Percentiles rank a stretch among this genome's conserved stretches.
phyloP scores from a whole-genome alignment of 176 grass and related monocot species.

The Zea luxurians region DNA sequence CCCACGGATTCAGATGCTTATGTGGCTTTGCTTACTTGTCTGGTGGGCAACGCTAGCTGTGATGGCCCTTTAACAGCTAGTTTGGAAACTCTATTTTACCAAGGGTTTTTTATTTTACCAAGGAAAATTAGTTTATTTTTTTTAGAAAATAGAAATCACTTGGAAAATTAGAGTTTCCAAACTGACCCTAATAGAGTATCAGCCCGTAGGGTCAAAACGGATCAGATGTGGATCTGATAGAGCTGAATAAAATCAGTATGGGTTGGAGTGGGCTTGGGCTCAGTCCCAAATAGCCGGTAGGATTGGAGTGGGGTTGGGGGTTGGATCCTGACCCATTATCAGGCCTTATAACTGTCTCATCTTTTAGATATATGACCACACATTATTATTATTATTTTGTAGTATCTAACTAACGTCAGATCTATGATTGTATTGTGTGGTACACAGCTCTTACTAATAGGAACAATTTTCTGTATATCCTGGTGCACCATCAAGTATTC shows the following conservation, averaged over 20 bases:
- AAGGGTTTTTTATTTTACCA: too few relatives aligned
- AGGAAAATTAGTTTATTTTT: too few relatives aligned
- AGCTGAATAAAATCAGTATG: not conserved
- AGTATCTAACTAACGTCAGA: not conserved
- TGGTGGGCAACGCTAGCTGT: not conserved
- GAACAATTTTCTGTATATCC: conserved; percentile 12
- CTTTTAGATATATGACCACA: not conserved
- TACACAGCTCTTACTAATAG: not conserved
- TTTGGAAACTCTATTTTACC: too few relatives aligned
- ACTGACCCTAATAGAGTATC: not conserved
- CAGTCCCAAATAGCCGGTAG: not conserved
- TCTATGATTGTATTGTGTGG: not conserved
- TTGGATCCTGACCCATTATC: not conserved
- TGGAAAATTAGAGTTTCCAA: too few relatives aligned
- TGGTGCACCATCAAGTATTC: not conserved
- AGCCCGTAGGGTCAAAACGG: not conserved
- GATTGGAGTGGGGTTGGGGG: too few relatives aligned
- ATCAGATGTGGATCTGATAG: not conserved
- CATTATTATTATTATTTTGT: not conserved
- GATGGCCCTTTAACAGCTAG: too few relatives aligned
- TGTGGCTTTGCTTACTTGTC: not conserved
- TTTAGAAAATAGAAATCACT: too few relatives aligned
- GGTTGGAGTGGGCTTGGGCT: not conserved
- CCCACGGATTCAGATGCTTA: not conserved
- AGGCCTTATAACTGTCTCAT: conserved; percentile 7